A percentile compares a stretch with the other conserved stretches of the same genome.
Conservation (phyloP, 2,329 filamentous ascomycete genomes). For the Fusarium sp. region DNA sequence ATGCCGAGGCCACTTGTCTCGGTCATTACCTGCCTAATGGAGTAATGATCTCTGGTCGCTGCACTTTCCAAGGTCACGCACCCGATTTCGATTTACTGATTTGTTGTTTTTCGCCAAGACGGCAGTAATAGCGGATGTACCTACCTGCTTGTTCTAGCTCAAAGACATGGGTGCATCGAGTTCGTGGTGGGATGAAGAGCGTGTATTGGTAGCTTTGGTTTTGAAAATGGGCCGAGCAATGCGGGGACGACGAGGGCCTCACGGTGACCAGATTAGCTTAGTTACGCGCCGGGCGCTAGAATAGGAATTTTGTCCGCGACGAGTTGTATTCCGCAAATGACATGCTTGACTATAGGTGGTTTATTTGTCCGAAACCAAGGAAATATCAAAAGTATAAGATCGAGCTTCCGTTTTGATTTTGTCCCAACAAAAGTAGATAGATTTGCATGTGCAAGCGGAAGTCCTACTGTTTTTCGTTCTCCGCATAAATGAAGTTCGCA, state of each 20-base stretch:
- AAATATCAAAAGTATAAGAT: not conserved
- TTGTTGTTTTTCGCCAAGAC: conserved; percentile 17
- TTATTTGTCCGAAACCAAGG: conserved; percentile 10
- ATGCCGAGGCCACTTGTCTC: not conserved
- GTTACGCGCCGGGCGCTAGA: conserved; percentile 10
- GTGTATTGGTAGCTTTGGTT: conserved; percentile 28
- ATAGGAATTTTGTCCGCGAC: conserved; percentile 18
- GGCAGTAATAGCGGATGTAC: not conserved
- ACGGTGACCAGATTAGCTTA: conserved; percentile 8
- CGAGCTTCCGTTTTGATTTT: conserved; percentile 21
- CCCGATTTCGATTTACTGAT: conserved; percentile 16
- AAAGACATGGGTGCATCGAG: conserved; percentile 24
- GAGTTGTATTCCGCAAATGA: conserved; percentile 11
- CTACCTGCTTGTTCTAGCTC: conserved; percentile 23
- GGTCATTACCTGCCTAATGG: conserved; percentile 32
- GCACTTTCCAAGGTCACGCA: conserved; percentile 26
- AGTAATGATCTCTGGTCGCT: conserved; percentile 34
- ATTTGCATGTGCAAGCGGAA: not conserved
- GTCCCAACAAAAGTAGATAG: not conserved
- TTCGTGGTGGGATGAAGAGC: conserved; percentile 17
- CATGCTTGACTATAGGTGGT: not conserved
- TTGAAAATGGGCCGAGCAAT: conserved; percentile 10
- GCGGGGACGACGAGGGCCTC: conserved; percentile 27
- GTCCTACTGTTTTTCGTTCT: conserved; percentile 36
- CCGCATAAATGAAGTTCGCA: conserved; percentile 46